phyloP scores from a whole-genome alignment of 2,329 filamentous ascomycete species.

The Arthrobotrys conoides region DNA sequence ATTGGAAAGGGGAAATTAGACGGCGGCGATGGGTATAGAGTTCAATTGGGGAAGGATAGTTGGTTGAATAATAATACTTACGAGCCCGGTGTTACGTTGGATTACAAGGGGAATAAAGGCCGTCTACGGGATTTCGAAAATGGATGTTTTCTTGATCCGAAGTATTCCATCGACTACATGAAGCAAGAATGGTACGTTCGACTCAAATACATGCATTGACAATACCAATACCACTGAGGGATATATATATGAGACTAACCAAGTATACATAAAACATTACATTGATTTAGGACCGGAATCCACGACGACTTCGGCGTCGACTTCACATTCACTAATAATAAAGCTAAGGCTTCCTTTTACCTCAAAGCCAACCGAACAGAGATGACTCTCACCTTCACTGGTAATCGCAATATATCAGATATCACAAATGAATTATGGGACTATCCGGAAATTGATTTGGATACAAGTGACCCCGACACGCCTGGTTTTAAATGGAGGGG shows the following conservation, averaged over 20 bases:
- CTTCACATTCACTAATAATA: conserved; percentile 25
- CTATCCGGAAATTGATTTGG: conserved; percentile 29
- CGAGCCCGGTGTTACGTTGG: conserved; percentile 4
- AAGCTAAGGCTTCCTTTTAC: conserved; percentile 21
- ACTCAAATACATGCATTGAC: no score
- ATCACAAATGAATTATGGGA: conserved; percentile 15
- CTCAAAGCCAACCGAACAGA: conserved; percentile 27
- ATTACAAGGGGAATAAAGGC: neutral
- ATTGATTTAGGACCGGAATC: conserved; percentile 12
- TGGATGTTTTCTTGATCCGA: no score
- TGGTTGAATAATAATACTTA: conserved; percentile 37
- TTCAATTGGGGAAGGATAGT: conserved; percentile 15
- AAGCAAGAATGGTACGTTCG: no score
- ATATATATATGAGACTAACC: no score
- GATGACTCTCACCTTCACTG: conserved; percentile 28
- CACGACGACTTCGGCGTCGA: conserved; percentile 27
- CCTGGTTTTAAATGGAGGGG: conserved; percentile 19
- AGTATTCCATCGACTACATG: no score
- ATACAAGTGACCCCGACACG: conserved; percentile 9
- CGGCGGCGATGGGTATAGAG: conserved; percentile 12
- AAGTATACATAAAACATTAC: no score
- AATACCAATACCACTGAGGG: no score
- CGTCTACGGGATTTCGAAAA: no score
- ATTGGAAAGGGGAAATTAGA: conserved; percentile 3
- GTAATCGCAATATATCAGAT: conserved; percentile 8